Evolutionary conservation across 148 eudicot genomes (phyloP), one percentile per base, ranked within the genome.

Genomic region (Polygonum maritimum): DNA sequence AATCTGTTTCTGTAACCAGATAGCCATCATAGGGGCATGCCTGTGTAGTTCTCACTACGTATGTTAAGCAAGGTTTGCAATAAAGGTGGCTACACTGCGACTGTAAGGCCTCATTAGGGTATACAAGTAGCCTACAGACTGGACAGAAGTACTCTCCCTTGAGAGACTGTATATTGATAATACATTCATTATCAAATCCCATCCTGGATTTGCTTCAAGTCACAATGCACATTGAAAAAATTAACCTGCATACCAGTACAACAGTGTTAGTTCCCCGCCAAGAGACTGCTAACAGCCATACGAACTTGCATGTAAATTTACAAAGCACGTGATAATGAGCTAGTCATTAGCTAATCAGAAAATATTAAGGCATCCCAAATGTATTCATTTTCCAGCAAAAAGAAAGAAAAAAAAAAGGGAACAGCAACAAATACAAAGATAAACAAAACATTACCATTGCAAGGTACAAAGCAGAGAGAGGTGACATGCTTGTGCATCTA

Each of bases 111-210:
- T 96, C 99, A 38, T 81, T 84, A 5, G 99, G 98, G 77, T 92
- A 92, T 48, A 91, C 97, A 75, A 96, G 99, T 18, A 89, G 89
- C 51, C 89, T 91, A 84, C 99, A 96, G 38, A 96, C 94, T 6
- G 94, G 97, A 70, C 98, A 96, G 76, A 96, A 96, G 80, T 92
- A 96, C 79, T 96, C 98, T 51, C 98, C 94, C 14, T 90, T 84
- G 57, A 92, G 89, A 49, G 94, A 81, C 40, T 88, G 94, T 67
- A 92, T 89, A 75, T 96, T 89, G 22, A 91, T 47, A 40, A 96
- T 91, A 88, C 99, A 96, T 74, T 96, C 99, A 48, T 85, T 92
- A 78, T 96, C 99, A 47, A 96, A 96, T 36, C 99, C 99, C 99
- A 96, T 95, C 74, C 48, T 83, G 79, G 71, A 16, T 38, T 67